These are phyloP conservation scores for Yamadazyma mexicana DNA, from an alignment of 1,139 yeast genomes.

Conservation along the genomic window DNA sequence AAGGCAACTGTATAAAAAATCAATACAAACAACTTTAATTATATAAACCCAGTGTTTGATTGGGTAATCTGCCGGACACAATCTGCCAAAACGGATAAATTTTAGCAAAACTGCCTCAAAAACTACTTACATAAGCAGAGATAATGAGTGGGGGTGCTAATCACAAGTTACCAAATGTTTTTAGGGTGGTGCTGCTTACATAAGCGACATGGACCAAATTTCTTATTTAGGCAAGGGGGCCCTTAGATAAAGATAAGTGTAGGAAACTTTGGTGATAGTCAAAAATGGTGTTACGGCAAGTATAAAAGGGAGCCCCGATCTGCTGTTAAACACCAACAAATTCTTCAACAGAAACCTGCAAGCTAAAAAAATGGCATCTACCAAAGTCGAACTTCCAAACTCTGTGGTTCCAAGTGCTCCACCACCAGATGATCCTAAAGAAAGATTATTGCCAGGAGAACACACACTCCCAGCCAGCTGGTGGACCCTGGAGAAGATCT, in stretches of 20 bases:
- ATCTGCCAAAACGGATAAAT: neutral
- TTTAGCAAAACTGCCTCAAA: too few relatives aligned
- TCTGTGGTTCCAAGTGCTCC: slow-evolving; percentile 24
- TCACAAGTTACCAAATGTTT: too few relatives aligned
- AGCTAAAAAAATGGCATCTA: slow-evolving; percentile 8
- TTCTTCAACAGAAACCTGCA: neutral
- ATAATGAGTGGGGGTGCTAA: too few relatives aligned
- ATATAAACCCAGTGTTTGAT: neutral
- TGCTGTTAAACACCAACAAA: too few relatives aligned
- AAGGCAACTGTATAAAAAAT: neutral
- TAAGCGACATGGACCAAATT: slow-evolving; percentile 4
- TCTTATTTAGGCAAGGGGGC: slow-evolving; percentile 9
- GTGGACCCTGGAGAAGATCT: slow-evolving; percentile 61
- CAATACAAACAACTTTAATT: neutral
- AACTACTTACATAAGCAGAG: too few relatives aligned
- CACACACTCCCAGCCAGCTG: slow-evolving; percentile 66
- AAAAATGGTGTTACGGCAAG: neutral
- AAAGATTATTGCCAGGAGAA: slow-evolving; percentile 36
- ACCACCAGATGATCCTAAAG: slow-evolving; percentile 22
- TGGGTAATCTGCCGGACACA: neutral
- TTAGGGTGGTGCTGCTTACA: neutral
- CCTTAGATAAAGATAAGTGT: slow-evolving; percentile 12
- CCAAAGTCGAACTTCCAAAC: slow-evolving; percentile 13
- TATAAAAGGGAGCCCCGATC: slow-evolving; percentile 1
- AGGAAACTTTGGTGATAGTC: neutral